Base-by-base conservation (phyloP, 164 flowering plant species). In the Brasenia schreberi region DNA sequence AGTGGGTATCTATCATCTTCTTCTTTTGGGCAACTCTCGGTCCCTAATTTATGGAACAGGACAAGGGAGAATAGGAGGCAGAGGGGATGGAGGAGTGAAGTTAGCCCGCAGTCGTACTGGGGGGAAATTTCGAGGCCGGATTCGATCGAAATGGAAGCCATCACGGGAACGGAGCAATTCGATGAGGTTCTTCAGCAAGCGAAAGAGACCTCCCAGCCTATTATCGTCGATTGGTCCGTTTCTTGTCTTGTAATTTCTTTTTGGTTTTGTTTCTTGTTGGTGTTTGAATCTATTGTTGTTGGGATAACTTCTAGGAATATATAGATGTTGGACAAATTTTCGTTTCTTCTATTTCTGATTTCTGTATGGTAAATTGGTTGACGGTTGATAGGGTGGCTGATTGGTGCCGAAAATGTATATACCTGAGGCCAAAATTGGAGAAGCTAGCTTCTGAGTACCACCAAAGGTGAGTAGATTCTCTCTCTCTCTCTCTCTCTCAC, bases 321-420 rank as follows among this genome's bases (percentile, higher is more conserved):
- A 23, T 69, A 3, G 60, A 45, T 12, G 17, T 61, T 19, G 6
- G 14, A 52, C 42, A 43, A 11, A 4, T 44, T 12, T 63, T 16
- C 45, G 23, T 4, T 61, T 59, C 14, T 53, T 62, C 6, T 53
- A 45, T 17, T 43, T 7, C 17, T 43, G 0, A 19, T 18, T 68
- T 27, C 7, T 12, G 23, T 7, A n/a, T 43, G 18, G 59, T 19
- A 7, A 49, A 17, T 33, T 27, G 7, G 56, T 66, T 5, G 5
- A 19, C 53, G 14, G 11, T 33, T 10, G 16, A 6, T 66, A 92
- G 97, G 98, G 88, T 88, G 97, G 98, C 98, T 67, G 23, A 76
- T 65, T 93, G 98, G 97, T 93, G 98, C 71, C 75, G 96, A 66
- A 93, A 90, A 78, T 93, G 97, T 83, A 93, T 93, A 0, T 90